Percentiles rank a stretch among this genome's conserved stretches.
phyloP scores from a whole-genome alignment of 495 filamentous ascomycete genomes.

The Penicillium manginii region DNA sequence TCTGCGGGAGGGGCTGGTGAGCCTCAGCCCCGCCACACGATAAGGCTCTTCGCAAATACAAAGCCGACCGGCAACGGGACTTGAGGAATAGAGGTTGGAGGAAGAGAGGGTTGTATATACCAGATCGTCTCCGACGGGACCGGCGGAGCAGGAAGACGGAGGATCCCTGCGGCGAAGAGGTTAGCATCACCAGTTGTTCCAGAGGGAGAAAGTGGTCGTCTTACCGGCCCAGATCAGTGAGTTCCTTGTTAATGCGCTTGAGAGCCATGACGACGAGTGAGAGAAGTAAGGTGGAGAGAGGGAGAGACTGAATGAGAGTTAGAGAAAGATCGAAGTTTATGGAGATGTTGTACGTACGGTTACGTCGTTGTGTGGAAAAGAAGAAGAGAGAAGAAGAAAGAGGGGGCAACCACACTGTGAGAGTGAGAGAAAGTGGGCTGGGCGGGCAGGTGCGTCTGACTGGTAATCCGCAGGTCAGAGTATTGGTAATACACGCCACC shows the following conservation, averaged over 20 bases:
- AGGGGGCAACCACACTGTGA: conserved; percentile 18
- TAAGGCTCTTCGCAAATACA: conserved; percentile 11
- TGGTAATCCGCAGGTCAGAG: conserved; percentile 20
- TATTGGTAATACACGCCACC: conserved; percentile 25
- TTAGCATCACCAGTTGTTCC: conserved; percentile 3
- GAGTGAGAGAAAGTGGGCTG: conserved; percentile 13
- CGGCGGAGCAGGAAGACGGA: conserved; percentile 97
- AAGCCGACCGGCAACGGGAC: conserved; percentile 14
- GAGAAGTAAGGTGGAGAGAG: conserved; percentile 18
- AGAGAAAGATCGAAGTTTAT: conserved; percentile 8
- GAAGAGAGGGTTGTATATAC: conserved; percentile 56
- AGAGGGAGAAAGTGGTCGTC: conserved; percentile 23
- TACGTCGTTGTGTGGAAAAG: conserved; percentile 40
- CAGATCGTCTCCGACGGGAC: conserved; percentile 95
- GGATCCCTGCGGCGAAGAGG: conserved; percentile 70
- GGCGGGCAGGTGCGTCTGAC: conserved; percentile 19
- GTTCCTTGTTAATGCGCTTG: conserved; percentile 99
- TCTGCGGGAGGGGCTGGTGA: conserved; percentile 12
- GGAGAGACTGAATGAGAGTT: conserved; percentile 17
- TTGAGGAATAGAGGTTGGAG: conserved; percentile 4
- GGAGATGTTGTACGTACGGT: conserved; percentile 27
- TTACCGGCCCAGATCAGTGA: conserved; percentile 98
- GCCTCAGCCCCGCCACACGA: conserved; percentile 30
- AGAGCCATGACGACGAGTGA: conserved; percentile 77
- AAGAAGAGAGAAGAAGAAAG: conserved; percentile 32